These are phyloP conservation scores for Oryza coarctata DNA, from an alignment of 176 grass and related monocot species.

Conservation along the genomic window DNA sequence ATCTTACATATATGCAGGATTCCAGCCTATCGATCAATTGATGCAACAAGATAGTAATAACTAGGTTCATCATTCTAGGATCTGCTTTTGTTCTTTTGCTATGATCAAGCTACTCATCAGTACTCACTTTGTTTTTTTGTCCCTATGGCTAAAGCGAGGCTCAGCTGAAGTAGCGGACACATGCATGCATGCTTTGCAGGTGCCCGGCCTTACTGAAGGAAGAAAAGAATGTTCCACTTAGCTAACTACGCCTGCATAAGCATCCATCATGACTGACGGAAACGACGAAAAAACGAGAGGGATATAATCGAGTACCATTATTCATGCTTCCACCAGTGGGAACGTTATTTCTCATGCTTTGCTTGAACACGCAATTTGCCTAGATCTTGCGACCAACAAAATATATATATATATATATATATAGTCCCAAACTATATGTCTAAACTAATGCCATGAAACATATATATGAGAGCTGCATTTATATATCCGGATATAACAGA, in stretches of 20 bases:
- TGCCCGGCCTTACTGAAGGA: conserved; percentile 29
- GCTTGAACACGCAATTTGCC: not conserved
- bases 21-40: conserved; percentile 14
- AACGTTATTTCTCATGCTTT: not conserved
- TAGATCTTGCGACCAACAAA: not conserved
- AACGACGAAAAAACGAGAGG: not conserved
- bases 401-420: conserved; percentile 4
- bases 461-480: not conserved
- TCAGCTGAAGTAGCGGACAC: conserved; percentile 46
- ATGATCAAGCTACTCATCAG: conserved; percentile 46
- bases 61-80: conserved; percentile 38
- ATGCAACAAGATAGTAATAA: conserved; percentile 26
- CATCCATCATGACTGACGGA: conserved; percentile 15
- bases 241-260: conserved; percentile 1
- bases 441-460: not conserved
- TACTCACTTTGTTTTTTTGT: conserved; percentile 49
- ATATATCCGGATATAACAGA: not conserved
- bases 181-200: conserved; percentile 46
- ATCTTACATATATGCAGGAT: conserved; percentile 7
- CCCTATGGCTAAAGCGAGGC: conserved; percentile 51
- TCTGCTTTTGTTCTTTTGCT: conserved; percentile 57
- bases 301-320: not conserved
- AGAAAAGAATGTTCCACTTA: conserved; percentile 44
- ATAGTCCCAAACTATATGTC: not conserved
- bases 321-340: not conserved